A percentile compares a stretch with the other conserved stretches of the same genome.
phyloP scores from a whole-genome alignment of 306 rosid species.

The Castanea crenata region DNA sequence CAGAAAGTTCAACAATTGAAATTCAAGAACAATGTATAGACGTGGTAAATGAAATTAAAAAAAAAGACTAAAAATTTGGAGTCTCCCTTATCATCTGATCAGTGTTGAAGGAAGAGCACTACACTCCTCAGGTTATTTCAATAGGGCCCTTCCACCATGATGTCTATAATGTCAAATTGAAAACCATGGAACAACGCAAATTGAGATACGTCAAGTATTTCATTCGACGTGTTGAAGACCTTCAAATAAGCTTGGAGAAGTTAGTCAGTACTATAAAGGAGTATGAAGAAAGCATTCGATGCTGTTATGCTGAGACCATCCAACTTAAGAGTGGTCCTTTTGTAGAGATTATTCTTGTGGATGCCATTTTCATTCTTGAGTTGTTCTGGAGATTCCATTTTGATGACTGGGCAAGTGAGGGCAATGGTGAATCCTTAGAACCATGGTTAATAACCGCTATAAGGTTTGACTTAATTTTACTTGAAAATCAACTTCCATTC shows the following conservation, averaged over 20 bases:
- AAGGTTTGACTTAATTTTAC: background rate
- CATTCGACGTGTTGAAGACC: background rate
- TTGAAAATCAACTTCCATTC: conserved; percentile 2
- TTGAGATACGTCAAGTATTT: background rate
- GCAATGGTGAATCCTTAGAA: background rate
- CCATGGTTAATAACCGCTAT: background rate
- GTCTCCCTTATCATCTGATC: too few species aligned
- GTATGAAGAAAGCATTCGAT: too few species aligned
- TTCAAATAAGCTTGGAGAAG: background rate
- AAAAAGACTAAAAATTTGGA: too few species aligned
- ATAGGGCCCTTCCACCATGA: background rate
- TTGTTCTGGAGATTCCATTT: background rate
- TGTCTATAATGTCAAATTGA: too few species aligned
- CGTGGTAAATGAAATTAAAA: too few species aligned
- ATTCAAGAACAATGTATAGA: too few species aligned
- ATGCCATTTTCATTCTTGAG: conserved; percentile 2
- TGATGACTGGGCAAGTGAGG: background rate
- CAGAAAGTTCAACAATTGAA: too few species aligned
- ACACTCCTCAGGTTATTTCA: background rate
- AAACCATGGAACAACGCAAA: too few species aligned
- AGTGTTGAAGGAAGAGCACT: background rate
- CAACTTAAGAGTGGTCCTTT: background rate
- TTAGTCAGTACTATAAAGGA: background rate
- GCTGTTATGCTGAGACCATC: too few species aligned
- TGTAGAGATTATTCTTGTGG: background rate